Base-by-base conservation (phyloP, 768 basidiomycete species). In the Podaxis sp. region DNA sequence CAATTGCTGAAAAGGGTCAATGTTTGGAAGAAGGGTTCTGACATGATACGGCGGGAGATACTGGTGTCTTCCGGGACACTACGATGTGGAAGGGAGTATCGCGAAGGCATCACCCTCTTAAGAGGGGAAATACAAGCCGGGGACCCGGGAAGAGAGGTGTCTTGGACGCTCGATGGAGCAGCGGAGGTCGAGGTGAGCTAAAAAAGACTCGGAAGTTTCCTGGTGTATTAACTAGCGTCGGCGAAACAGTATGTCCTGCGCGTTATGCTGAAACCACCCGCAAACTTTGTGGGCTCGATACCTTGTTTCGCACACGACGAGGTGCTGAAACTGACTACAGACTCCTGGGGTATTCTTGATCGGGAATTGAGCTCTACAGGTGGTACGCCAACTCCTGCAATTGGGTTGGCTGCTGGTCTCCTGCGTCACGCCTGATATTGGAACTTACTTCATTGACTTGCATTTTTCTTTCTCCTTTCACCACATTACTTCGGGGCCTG, bases 321-420 rank as follows among this genome's bases (percentile, higher is more conserved):
- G 55, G 64, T 70, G 8, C 50, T 82, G 12, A 65, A 73, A 37
- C 52, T 82, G 8, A 76, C 73, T 25, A 80, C 76, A 4, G 80
- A 80, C 64, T 69, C 70, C 24, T 79, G 75, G 70, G 79, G 76
- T 15, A 70, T 74, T 27, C 67, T 72, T 25, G 75, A 77, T 47
- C 71, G 71, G 49, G 80, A 80, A 63, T 60, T 78, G 22, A 68
- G 72, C 33, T 71, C 73, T 6, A 70, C 74, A 24, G 78, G 75
- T 15, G 78, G 77, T 1, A 66, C 70, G 17, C 76, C 77, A 7
- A 73, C 74, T 12, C 80, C 80, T 3, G 80, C 80, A 2, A 67
- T 81, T 37, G 79, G 76, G 9, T 67, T 80, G 55, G 69, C 70
- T 17, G 62, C 47, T 50, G 66, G 41, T 29, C 50, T 70, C 25